A percentile compares a stretch with the other conserved stretches of the same genome.
These are phyloP conservation scores for Nemania sp. DNA, from an alignment of 2,329 filamentous ascomycete species.

Conservation along the genomic window DNA sequence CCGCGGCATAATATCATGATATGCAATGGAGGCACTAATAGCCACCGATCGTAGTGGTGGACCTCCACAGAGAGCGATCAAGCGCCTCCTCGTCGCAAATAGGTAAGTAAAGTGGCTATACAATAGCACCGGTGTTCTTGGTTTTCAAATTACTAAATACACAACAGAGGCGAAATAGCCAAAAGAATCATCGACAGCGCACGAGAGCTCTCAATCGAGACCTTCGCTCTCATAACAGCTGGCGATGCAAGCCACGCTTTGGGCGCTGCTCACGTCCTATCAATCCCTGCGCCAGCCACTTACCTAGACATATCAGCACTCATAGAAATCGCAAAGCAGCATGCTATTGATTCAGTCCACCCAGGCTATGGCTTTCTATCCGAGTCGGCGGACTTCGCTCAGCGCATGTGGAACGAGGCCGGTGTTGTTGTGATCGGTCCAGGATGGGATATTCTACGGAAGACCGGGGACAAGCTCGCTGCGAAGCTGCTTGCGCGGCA, in stretches of 20 bases:
- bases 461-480: slow-evolving; percentile 34
- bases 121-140: no score
- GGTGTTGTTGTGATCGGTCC: slow-evolving; percentile 64
- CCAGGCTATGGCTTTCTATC: slow-evolving; percentile 68
- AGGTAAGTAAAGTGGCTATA: no score
- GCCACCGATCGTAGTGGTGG: background rate
- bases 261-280: slow-evolving; percentile 12
- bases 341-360: slow-evolving; percentile 51
- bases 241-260: slow-evolving; percentile 18
- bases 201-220: slow-evolving; percentile 24
- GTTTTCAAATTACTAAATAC: background rate
- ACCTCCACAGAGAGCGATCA: slow-evolving; percentile 17
- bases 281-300: slow-evolving; percentile 13
- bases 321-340: slow-evolving; percentile 41
- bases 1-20: background rate
- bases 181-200: slow-evolving; percentile 23
- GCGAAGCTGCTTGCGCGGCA: slow-evolving; percentile 42
- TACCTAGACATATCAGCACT: slow-evolving; percentile 17
- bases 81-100: slow-evolving; percentile 22
- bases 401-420: slow-evolving; percentile 46
- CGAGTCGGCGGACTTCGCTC: slow-evolving; percentile 64
- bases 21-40: background rate
- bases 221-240: slow-evolving; percentile 17
- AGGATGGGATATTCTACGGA: slow-evolving; percentile 53
- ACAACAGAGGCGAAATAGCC: slow-evolving; percentile 21